Base-by-base conservation (phyloP, 1,284 basidiomycete species). In the Fomitopsis betulina region DNA sequence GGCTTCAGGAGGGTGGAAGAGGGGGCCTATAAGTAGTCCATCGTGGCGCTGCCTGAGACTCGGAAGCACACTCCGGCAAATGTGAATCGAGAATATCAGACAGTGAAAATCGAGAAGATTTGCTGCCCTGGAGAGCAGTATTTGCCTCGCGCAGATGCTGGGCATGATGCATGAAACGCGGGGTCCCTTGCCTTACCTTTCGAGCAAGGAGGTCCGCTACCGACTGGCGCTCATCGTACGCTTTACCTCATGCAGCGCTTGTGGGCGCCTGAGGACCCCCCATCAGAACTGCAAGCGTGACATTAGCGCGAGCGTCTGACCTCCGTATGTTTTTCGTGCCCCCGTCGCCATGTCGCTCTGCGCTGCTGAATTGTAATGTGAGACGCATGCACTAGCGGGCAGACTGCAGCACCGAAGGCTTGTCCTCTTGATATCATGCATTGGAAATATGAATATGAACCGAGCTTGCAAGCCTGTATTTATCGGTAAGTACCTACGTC, bases 11-110 rank as follows among this genome's bases (percentile, higher is more conserved):
- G 50, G 13, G 49, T 19, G 35, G 43, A 38, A 37, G 17, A 15
- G 47, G 25, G 55, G 23, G 3, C 55, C 43, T 52, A 49, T 51
- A 52, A 57, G 55, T 57, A 57, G 45, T 27, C 55, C n/a, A 13
- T 35, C 45, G 55, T 56, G 54, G 54, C 54, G 55, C 40, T 21
- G 25, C 47, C 39, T 57, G 55, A 57, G 50, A n/a, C n/a, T n/a
- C n/a, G n/a, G n/a, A 57, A 52, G 33, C 19, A 21, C 17, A 30
- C 35, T 32, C 21, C 40, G 55, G 49, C 49, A 51, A 51, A 32
- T 33, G 25, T 23, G 23, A 40, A 40, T 53, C 39, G 37, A 53
- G 49, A 37, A 51, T 33, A 13, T 51, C n/a, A 32, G 33, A 12
- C 30, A n/a, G 25, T 8, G 33, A 51, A 33, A 51, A 50, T 50